Evolutionary conservation across 495 filamentous ascomycete species (phyloP).

Genomic region (Penicillium herquei): DNA sequence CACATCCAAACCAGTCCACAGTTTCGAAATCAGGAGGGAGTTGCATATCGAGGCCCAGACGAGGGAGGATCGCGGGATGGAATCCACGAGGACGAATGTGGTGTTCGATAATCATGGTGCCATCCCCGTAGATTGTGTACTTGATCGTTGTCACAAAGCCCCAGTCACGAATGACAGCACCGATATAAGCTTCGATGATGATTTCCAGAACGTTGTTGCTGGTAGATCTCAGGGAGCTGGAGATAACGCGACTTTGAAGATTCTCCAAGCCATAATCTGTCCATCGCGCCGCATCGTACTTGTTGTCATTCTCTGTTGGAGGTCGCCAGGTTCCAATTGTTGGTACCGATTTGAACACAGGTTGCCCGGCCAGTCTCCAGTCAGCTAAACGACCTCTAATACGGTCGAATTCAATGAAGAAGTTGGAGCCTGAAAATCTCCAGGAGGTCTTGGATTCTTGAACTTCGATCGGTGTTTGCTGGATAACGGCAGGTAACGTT

Average conservation of each 20-base stretch:
- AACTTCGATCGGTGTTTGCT: background rate
- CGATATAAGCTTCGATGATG: background rate
- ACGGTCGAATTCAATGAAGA: slow-evolving; percentile 12
- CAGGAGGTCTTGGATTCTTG: background rate
- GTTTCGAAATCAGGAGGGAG: slow-evolving; percentile 36
- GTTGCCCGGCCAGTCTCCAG: slow-evolving; percentile 8
- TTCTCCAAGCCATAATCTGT: background rate
- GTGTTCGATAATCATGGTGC: slow-evolving; percentile 25
- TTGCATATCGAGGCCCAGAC: slow-evolving; percentile 53
- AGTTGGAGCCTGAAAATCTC: background rate
- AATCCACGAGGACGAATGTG: slow-evolving; percentile 32
- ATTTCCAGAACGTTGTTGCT: background rate
- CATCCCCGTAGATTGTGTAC: slow-evolving; percentile 47
- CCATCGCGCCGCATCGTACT: slow-evolving; percentile 33
- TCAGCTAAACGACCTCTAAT: slow-evolving; percentile 14
- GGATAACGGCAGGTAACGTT: background rate
- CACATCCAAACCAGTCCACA: slow-evolving; percentile 58
- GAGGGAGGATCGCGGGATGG: slow-evolving; percentile 51
- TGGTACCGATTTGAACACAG: background rate
- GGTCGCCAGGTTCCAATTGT: slow-evolving; percentile 35
- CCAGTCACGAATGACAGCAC: background rate
- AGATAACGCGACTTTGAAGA: background rate
- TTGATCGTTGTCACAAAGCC: slow-evolving; percentile 36
- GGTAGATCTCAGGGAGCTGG: background rate
- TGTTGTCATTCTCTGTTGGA: slow-evolving; percentile 63